Evolutionary conservation across 2,329 filamentous ascomycete genomes (phyloP), one percentile per base, ranked within the genome.

Genomic region (Sarocladium strictum): DNA sequence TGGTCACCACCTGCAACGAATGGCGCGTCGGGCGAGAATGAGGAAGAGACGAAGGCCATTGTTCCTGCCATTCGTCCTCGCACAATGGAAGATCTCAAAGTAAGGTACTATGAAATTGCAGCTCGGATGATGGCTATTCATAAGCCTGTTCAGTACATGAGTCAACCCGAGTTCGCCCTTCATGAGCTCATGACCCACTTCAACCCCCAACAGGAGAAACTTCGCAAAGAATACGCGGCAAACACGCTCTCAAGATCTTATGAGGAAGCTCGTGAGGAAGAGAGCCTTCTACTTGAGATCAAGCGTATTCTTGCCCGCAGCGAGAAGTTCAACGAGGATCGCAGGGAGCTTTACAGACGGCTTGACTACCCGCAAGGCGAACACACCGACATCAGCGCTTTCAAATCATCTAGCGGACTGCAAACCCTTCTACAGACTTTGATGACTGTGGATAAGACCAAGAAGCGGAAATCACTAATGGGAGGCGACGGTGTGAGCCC

Each of bases 201-300:
- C 75, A 89, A 96, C 63, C 84, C 91, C 0, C 78, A 81, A 15
- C 84, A 89, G 62, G 94, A 99, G 71, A 80, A 79, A 23, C 77
- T 83, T 53, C 85, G 94, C 58, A 99, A 97, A 73, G 83, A 88
- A 55, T 89, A 96, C 63, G 93, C 91, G 3, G 81, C 88, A 59
- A 84, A 87, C 51, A 83, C 92, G 47, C 80, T 97, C 59, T 83
- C 85, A 49, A 83, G 94, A 38, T 88, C 86, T 9, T 86, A 85
- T 58, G 90, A 96, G 59, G 93, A 99, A 70, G 89, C 93, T 24
- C 85, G 89, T 58, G 94, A 99, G 68, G 94, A 99, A 71, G 89
- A 95, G 62, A 87, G 90, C 32, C 75, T 99, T 2, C 79, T 99
- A 17, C 80, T 93, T 56, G 94, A 99, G 67, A 83, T 99, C 54